Base-by-base conservation (phyloP, 2,329 filamentous ascomycete genomes). In the Arthrobotrys sphaeroides region DNA sequence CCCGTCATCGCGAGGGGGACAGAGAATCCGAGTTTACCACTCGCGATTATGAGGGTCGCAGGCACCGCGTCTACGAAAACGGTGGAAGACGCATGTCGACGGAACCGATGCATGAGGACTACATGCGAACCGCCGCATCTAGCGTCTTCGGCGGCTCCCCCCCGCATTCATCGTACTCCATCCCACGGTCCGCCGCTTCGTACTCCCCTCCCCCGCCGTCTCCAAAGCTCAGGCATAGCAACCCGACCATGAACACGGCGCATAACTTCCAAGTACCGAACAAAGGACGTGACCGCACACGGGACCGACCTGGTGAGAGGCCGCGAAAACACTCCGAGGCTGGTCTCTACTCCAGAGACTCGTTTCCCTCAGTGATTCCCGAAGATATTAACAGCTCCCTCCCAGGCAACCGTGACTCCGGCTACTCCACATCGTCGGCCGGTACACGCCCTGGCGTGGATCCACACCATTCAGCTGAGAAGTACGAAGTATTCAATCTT, bases 341-440 rank as follows among this genome's bases (percentile, higher is more conserved):
- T 31, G 55, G 47, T 53, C 60, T 70, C 59, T 69, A 55, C 20
- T 43, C 65, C 16, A 47, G 73, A 60, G 73, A 76, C 42, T 60
- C 65, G 26, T 76, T 66, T 45, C 66, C 64, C 10, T 66, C 73
- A n/a, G 59, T 38, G 28, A 70, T 76, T 33, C 73, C 73, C 12
- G 73, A 76, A 55, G 73, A 76, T 53, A 40, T 76, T 43, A 66
- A 69, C 51, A 28, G 47, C 9, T 70, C 73, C 9, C 31, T 66
- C 16, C 65, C 73, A 42, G 65, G 65, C n/a, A 76, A 69, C 47
- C 73, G 73, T 31, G 73, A 76, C 31, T 76, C 73, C 12, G 73
- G 73, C 13, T 76, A 76, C 18, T 75, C 64, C 9, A 75, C 64
- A 2, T 74, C 70, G 9, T 69, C 69, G 13, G 69, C 51, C 5